Conservation (phyloP, 2,329 filamentous ascomycete species). For the Pseudopyricularia javanii region DNA sequence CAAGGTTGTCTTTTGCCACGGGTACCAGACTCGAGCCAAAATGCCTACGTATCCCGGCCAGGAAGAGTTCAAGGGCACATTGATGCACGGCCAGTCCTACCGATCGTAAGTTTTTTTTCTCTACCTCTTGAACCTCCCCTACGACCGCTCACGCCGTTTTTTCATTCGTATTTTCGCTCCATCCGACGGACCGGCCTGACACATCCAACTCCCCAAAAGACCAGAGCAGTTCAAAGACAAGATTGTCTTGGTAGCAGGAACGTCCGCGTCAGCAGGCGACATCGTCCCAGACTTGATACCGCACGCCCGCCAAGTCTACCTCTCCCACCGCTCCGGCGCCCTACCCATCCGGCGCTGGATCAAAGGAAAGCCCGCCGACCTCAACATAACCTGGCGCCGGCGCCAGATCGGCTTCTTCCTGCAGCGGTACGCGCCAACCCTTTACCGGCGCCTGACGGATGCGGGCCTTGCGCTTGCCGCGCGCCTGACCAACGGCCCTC, state of each 20-base stretch:
- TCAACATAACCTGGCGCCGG: constrained; percentile 18
- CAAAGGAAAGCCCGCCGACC: constrained; percentile 21
- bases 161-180: too few species aligned
- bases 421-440: constrained; percentile 11
- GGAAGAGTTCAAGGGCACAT: constrained; percentile 12
- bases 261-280: constrained; percentile 25
- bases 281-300: constrained; percentile 19
- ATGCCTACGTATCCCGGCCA: constrained; percentile 4
- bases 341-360: constrained; percentile 18
- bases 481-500: constrained; percentile 7
- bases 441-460: constrained; percentile 7
- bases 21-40: constrained; percentile 4
- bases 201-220: constrained; percentile 6
- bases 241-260: constrained; percentile 28
- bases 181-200: constrained; percentile 5
- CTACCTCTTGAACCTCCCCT: background rate
- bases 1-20: constrained; percentile 7
- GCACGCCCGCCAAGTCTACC: constrained; percentile 23
- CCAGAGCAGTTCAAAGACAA: constrained; percentile 23
- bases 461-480: constrained; percentile 8
- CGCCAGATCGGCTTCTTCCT: constrained; percentile 16
- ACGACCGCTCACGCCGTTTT: background rate
- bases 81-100: constrained; percentile 25
- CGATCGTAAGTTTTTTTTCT: constrained; percentile 12
- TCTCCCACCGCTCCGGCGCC: constrained; percentile 26